Evolutionary conservation across 148 eudicot genomes (phyloP).

Genomic region (Bassia scoparia): DNA sequence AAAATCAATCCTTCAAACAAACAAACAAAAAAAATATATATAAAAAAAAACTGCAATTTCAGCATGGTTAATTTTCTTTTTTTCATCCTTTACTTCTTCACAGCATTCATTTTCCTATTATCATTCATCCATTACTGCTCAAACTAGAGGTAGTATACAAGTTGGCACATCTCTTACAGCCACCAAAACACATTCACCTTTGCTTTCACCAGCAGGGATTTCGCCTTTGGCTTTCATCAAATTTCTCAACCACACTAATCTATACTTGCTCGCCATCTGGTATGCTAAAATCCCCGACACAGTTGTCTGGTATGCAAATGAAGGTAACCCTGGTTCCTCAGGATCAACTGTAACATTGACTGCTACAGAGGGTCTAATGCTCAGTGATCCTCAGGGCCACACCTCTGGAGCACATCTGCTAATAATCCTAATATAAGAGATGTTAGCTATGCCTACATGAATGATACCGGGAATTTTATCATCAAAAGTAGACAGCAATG

Average conservation of each 20-base stretch:
- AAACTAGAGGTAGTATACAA: constrained; percentile 24
- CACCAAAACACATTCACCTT: constrained; percentile 18
- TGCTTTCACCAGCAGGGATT: constrained; percentile 54
- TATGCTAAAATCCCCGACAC: constrained; percentile 46
- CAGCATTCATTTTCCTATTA: constrained; percentile 10
- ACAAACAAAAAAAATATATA: too few species aligned
- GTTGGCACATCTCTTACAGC: constrained; percentile 31
- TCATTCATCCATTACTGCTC: constrained; percentile 22
- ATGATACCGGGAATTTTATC: constrained; percentile 46
- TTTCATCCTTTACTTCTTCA: constrained; percentile 1
- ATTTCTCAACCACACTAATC: constrained; percentile 12
- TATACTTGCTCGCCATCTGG: constrained; percentile 44
- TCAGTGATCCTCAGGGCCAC: constrained; percentile 35
- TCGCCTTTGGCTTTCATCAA: constrained; percentile 42
- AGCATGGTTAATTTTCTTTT: constrained; percentile 2
- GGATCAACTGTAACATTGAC: constrained; percentile 38
- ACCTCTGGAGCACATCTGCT: constrained; percentile 24
- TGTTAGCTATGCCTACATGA: constrained; percentile 31
- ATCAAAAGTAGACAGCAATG: constrained; percentile 15
- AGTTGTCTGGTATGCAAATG: constrained; percentile 42
- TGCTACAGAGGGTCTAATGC: constrained; percentile 35
- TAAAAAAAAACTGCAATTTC: neutral
- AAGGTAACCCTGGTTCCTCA: constrained; percentile 12
- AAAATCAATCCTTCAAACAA: neutral
- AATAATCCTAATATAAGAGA: neutral